These are phyloP conservation scores for Epichloe gansuensis DNA, from an alignment of 2,329 filamentous ascomycete genomes.

Conservation along the genomic window DNA sequence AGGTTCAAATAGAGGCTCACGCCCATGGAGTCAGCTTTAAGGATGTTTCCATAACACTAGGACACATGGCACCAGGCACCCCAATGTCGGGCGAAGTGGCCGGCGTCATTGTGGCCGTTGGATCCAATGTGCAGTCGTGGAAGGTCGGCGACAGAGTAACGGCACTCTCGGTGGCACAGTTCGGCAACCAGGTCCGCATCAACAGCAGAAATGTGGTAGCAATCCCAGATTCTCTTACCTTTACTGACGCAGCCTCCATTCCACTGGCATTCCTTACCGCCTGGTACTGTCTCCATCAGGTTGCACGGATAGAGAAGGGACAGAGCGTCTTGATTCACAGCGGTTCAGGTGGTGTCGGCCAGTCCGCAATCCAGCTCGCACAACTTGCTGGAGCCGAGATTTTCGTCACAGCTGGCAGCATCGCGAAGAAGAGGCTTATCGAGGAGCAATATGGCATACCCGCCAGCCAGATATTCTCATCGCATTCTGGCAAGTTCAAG, in stretches of 20 bases:
- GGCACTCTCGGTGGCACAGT: too few species aligned
- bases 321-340: constrained; percentile 28
- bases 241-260: neutral
- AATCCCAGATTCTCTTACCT: neutral
- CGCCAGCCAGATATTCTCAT: constrained; percentile 16
- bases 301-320: neutral
- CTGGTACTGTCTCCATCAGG: neutral
- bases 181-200: too few species aligned
- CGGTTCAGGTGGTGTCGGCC: constrained; percentile 25
- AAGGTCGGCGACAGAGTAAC: neutral
- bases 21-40: neutral
- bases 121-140: neutral
- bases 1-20: neutral
- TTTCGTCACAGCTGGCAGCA: constrained; percentile 28
- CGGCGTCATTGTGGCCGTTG: neutral
- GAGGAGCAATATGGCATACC: constrained; percentile 24
- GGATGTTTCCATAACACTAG: neutral
- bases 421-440: constrained; percentile 24
- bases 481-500: neutral
- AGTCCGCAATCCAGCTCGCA: constrained; percentile 26
- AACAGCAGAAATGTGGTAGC: neutral
- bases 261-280: neutral
- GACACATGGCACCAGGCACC: neutral
- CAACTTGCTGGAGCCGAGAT: constrained; percentile 26
- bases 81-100: neutral